phyloP scores from a whole-genome alignment of 2,329 filamentous ascomycete species.

The Botrytis sinoallii region DNA sequence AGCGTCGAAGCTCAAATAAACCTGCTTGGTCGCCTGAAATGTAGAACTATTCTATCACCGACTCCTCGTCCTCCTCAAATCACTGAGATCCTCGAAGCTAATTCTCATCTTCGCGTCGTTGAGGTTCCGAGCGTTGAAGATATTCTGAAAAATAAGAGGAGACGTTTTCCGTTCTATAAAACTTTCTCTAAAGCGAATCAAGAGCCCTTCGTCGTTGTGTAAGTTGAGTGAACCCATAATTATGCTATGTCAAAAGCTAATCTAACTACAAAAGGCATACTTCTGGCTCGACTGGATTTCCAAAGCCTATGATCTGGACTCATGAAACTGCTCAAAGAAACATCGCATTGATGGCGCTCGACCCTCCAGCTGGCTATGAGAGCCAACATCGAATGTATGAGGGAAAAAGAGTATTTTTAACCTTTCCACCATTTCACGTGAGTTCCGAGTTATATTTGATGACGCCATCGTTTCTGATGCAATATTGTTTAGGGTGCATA shows the following conservation, averaged over 20 bases:
- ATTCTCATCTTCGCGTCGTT: background rate
- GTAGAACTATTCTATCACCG: background rate
- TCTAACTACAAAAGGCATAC: background rate
- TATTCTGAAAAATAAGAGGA: background rate
- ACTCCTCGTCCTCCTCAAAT: background rate
- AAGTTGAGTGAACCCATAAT: background rate
- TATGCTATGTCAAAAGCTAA: background rate
- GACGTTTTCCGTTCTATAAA: background rate
- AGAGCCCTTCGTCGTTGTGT: background rate
- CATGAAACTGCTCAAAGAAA: background rate
- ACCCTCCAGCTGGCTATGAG: background rate
- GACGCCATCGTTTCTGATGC: background rate
- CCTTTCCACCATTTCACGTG: slow-evolving; percentile 8
- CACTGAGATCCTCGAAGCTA: background rate
- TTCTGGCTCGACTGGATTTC: background rate
- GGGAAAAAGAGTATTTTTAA: background rate
- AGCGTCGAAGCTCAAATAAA: background rate
- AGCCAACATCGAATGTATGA: background rate
- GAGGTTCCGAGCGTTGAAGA: background rate
- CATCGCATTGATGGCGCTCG: background rate
- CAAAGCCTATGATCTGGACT: background rate
- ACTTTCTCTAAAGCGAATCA: background rate
- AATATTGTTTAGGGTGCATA: background rate
- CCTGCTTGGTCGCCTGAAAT: background rate
- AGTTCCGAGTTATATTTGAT: background rate